Evolutionary conservation across 2,329 filamentous ascomycete genomes (phyloP).

Genomic region (Aspergillus flavus): DNA sequence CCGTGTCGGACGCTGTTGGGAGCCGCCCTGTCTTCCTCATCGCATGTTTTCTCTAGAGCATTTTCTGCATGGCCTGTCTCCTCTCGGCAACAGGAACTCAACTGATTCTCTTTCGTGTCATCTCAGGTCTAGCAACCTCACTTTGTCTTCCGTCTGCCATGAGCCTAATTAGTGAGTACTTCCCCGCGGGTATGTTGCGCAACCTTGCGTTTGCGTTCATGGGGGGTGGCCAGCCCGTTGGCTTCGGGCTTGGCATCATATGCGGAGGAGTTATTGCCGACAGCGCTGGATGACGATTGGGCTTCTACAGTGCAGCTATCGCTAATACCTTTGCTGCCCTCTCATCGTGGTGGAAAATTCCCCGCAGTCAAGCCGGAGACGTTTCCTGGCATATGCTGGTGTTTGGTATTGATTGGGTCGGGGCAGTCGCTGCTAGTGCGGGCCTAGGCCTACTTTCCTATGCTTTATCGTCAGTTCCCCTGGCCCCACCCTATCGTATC

Average conservation of each 20-base stretch:
- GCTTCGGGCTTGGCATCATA: conserved; percentile 10
- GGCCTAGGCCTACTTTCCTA: conserved; percentile 54
- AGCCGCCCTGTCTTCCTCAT: conserved; percentile 47
- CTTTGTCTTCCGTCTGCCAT: conserved; percentile 51
- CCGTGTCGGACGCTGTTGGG: conserved; percentile 53
- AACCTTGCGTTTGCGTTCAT: conserved; percentile 52
- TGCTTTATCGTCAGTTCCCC: conserved; percentile 30
- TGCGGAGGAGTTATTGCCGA: conserved; percentile 41
- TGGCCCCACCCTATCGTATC: too few relatives aligned
- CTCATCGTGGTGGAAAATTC: neutral
- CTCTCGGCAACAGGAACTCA: conserved; percentile 28
- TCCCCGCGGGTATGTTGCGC: conserved; percentile 45
- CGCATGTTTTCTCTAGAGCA: conserved; percentile 45
- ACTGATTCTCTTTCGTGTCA: conserved; percentile 47
- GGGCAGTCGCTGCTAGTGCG: conserved; percentile 45
- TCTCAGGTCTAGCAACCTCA: conserved; percentile 47
- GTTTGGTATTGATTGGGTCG: conserved; percentile 52
- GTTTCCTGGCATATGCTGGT: neutral
- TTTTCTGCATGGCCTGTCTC: conserved; percentile 47
- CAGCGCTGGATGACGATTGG: conserved; percentile 51
- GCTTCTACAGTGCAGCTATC: conserved; percentile 50
- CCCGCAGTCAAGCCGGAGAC: conserved; percentile 33
- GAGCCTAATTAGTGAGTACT: conserved; percentile 48
- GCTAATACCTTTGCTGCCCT: conserved; percentile 16
- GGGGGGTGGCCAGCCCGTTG: conserved; percentile 6